Evolutionary conservation across 495 filamentous ascomycete species (phyloP).

Genomic region (Tetracladium marchalianum): DNA sequence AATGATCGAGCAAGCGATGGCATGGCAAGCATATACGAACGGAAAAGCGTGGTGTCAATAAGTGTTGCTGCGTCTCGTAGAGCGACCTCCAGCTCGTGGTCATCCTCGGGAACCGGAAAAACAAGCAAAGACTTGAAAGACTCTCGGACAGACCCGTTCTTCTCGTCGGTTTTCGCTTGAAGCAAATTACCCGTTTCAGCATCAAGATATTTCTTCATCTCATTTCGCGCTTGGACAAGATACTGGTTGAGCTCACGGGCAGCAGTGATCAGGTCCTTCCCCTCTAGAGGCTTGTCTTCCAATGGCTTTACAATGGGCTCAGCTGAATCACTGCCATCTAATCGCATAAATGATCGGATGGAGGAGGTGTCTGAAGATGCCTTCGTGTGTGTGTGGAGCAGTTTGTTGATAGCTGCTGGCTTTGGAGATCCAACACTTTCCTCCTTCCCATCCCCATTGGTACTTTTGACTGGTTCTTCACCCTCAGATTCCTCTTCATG

Average conservation of each 20-base stretch:
- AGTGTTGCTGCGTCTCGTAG: slow-evolving; percentile 66
- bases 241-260: slow-evolving; percentile 76
- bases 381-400: slow-evolving; percentile 43
- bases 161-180: slow-evolving; percentile 24
- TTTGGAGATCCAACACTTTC: slow-evolving; percentile 34
- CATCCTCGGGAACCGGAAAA: slow-evolving; percentile 35
- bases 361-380: slow-evolving; percentile 52
- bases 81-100: slow-evolving; percentile 57
- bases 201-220: slow-evolving; percentile 74
- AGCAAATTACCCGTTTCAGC: slow-evolving; percentile 64
- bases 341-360: slow-evolving; percentile 45
- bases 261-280: slow-evolving; percentile 70
- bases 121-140: slow-evolving; percentile 37
- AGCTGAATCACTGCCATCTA: slow-evolving; percentile 38
- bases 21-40: slow-evolving; percentile 81
- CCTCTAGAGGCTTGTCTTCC: slow-evolving; percentile 47
- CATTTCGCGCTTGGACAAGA: slow-evolving; percentile 70
- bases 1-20: slow-evolving; percentile 79
- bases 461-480: slow-evolving; percentile 37
- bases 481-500: slow-evolving; percentile 34
- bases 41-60: slow-evolving; percentile 90
- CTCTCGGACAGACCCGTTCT: slow-evolving; percentile 35
- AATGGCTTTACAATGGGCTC: slow-evolving; percentile 26
- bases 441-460: slow-evolving; percentile 14
- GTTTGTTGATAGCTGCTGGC: slow-evolving; percentile 34